Conservation (phyloP, 2,329 filamentous ascomycete species). For the Eurotiales sp. region DNA sequence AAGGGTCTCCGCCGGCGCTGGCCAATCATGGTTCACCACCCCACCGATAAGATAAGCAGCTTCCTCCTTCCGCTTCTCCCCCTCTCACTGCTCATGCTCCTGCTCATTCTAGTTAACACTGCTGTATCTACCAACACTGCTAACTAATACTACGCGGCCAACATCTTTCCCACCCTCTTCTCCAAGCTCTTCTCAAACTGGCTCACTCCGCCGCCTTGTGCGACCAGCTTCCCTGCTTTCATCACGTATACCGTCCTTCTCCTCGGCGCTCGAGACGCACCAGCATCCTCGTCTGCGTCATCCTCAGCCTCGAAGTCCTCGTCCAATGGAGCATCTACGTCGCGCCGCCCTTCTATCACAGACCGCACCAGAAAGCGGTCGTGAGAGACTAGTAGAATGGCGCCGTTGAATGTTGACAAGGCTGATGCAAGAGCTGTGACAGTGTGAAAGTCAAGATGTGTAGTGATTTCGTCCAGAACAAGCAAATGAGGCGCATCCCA, state of each 20-base stretch:
- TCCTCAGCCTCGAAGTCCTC: constrained; percentile 47
- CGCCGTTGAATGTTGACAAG: constrained; percentile 66
- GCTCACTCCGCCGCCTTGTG: constrained; percentile 58
- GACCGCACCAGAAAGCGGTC: constrained; percentile 77
- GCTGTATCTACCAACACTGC: background rate
- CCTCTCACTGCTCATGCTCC: too few species aligned
- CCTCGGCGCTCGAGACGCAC: constrained; percentile 33
- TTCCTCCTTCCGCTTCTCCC: too few species aligned
- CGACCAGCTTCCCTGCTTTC: constrained; percentile 53
- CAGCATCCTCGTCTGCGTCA: constrained; percentile 37
- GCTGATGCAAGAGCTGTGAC: constrained; percentile 67
- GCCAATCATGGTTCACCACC: too few species aligned
- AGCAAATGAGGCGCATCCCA: constrained; percentile 67
- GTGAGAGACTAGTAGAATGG: constrained; percentile 73
- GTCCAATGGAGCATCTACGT: constrained; percentile 34
- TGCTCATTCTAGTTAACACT: too few species aligned
- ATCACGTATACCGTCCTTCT: constrained; percentile 59
- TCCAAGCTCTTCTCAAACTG: constrained; percentile 64
- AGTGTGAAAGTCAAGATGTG: constrained; percentile 79
- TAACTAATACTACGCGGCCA: constrained; percentile 16
- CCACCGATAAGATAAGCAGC: too few species aligned
- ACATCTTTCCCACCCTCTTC: constrained; percentile 53
- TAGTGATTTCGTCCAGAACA: constrained; percentile 77
- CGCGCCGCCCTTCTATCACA: constrained; percentile 61
- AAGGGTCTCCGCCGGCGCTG: too few species aligned